Conservation (phyloP, 306 rosid species). For the Datisca glomerata region DNA sequence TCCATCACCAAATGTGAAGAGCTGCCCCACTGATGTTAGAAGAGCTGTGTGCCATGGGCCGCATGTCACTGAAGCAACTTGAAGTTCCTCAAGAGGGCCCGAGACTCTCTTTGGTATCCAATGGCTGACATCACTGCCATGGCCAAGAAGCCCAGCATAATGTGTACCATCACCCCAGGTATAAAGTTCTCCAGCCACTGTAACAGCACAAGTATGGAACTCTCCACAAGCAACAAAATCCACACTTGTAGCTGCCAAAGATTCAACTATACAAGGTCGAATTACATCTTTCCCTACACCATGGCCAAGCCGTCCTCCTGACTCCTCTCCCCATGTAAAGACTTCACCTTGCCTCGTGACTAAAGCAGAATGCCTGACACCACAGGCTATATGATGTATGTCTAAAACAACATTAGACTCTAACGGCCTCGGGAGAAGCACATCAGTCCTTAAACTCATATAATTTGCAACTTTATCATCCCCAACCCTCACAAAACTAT, state of each 20-base stretch:
- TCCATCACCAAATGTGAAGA: conserved; percentile 97
- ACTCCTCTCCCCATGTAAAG: conserved; percentile 99
- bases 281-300: conserved; percentile 80
- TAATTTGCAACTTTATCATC: conserved; percentile 49
- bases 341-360: conserved; percentile 96
- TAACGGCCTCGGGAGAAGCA: conserved; percentile 79
- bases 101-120: conserved; percentile 93
- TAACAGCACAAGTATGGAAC: conserved; percentile 95
- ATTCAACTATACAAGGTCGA: conserved; percentile 82
- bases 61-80: conserved; percentile 86
- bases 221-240: conserved; percentile 96
- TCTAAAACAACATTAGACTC: conserved; percentile 86
- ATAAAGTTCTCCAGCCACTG: conserved; percentile 81
- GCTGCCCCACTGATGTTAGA: conserved; percentile 70
- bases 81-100: conserved; percentile 87
- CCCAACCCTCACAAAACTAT: conserved; percentile 54
- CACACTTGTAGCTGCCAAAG: conserved; percentile 52
- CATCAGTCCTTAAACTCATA: conserved; percentile 60
- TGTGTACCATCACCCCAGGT: conserved; percentile 99
- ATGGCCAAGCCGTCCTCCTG: conserved; percentile 98
- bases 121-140: conserved; percentile 80
- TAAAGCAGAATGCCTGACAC: conserved; percentile 81
- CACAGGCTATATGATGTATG: conserved; percentile 84
- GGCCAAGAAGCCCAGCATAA: conserved; percentile 96
- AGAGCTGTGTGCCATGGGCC: conserved; percentile 99